These are phyloP conservation scores for Yarrowia sp. DNA, from an alignment of 805 yeast genomes.

Conservation along the genomic window DNA sequence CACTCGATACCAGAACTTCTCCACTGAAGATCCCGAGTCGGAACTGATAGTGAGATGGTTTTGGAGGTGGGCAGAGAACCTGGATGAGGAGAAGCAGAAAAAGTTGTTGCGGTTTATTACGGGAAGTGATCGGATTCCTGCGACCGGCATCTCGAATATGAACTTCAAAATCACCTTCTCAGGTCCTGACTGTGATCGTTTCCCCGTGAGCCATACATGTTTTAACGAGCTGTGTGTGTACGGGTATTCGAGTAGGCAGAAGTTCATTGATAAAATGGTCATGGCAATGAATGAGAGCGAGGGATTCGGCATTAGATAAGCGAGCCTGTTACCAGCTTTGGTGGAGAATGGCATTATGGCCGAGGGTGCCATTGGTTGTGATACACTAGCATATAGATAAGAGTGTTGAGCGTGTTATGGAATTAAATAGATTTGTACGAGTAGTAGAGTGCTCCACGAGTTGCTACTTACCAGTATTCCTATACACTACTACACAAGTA, in stretches of 20 bases:
- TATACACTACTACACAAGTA: too few species aligned
- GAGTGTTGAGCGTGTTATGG: slow-evolving; percentile 36
- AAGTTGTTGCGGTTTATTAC: slow-evolving; percentile 73
- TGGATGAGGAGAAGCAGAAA: slow-evolving; percentile 51
- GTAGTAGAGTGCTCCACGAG: too few species aligned
- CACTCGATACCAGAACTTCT: slow-evolving; percentile 52
- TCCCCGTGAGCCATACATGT: slow-evolving; percentile 92
- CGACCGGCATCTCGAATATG: slow-evolving; percentile 80
- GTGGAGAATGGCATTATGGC: neutral
- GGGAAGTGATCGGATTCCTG: slow-evolving; percentile 89
- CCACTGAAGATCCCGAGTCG: slow-evolving; percentile 46
- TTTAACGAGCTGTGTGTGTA: slow-evolving; percentile 83
- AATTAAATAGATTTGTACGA: too few species aligned
- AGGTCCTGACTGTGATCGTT: slow-evolving; percentile 46
- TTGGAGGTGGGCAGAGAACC: slow-evolving; percentile 68
- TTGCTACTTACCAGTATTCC: too few species aligned
- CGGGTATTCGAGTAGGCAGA: slow-evolving; percentile 56
- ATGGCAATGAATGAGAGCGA: slow-evolving; percentile 73
- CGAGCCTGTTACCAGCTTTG: too few species aligned
- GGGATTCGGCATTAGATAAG: slow-evolving; percentile 71
- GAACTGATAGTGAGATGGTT: slow-evolving; percentile 64
- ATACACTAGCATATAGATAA: slow-evolving; percentile 45
- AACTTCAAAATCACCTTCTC: slow-evolving; percentile 63
- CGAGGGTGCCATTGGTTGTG: too few species aligned
- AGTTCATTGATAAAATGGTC: slow-evolving; percentile 55